Conservation (phyloP, 345 rosid species). For the Eucalyptus pauciflora region DNA sequence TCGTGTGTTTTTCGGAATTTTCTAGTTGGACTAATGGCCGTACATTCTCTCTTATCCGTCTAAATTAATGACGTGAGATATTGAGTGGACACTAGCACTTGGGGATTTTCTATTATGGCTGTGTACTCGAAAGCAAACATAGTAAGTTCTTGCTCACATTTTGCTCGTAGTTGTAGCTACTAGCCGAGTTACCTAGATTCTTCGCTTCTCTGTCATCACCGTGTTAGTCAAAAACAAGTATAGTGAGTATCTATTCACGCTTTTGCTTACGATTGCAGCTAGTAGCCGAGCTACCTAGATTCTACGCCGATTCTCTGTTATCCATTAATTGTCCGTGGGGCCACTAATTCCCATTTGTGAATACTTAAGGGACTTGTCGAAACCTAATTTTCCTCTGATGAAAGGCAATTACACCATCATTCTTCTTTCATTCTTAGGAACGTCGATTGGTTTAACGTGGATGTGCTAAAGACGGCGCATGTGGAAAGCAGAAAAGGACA, state of each 20-base stretch:
- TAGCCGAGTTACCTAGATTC: not conserved
- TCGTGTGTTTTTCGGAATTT: not conserved
- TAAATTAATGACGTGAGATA: not conserved
- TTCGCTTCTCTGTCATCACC: not conserved
- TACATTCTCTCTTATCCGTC: not conserved
- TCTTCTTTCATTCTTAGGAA: not conserved
- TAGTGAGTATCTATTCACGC: not conserved
- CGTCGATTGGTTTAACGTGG: not conserved
- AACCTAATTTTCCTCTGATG: not conserved
- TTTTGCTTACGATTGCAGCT: not conserved
- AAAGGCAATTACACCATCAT: not conserved
- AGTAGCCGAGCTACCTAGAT: not conserved
- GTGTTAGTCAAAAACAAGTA: not conserved
- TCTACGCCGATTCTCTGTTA: not conserved
- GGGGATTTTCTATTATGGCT: not conserved
- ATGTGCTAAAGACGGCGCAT: not conserved
- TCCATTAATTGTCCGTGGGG: not conserved
- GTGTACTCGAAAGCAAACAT: not conserved
- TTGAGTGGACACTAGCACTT: not conserved
- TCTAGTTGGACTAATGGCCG: accelerated
- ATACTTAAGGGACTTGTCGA: not conserved
- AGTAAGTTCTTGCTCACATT: not conserved
- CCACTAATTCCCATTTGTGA: not conserved
- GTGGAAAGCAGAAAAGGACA: not conserved
- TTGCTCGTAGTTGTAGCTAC: not conserved